Percentiles rank a stretch among this genome's conserved stretches.
Conservation (phyloP, 2,329 filamentous ascomycete genomes). For the Gnomoniopsis sp. region DNA sequence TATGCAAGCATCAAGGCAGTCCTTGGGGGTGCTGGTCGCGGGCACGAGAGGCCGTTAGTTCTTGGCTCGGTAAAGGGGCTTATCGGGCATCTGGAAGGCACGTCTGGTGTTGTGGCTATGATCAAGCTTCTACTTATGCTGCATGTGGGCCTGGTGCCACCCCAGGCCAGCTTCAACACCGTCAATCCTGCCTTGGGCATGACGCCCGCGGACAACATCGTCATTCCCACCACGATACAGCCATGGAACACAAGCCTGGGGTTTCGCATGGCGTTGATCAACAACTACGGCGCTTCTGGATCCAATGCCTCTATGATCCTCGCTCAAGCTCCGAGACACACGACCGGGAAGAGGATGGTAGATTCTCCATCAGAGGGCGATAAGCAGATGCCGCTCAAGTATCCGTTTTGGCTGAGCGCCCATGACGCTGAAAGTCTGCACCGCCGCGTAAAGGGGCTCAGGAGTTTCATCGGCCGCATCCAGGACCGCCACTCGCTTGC, state of each 20-base stretch:
- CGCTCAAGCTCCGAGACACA: neutral
- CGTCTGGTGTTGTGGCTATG: constrained; percentile 16
- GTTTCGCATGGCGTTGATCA: constrained; percentile 25
- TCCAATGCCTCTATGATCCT: constrained; percentile 27
- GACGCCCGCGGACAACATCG: constrained; percentile 23
- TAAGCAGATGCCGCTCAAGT: neutral
- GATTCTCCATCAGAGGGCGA: neutral
- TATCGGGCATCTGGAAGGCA: constrained; percentile 4
- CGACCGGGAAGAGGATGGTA: neutral
- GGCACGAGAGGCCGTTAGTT: neutral
- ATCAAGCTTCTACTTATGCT: constrained; percentile 32
- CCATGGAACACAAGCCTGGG: constrained; percentile 20
- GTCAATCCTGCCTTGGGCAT: constrained; percentile 16
- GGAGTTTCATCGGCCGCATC: neutral
- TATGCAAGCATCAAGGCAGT: constrained; percentile 29
- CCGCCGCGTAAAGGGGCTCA: neutral
- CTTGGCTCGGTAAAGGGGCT: constrained; percentile 9
- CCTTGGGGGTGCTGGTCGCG: constrained; percentile 22
- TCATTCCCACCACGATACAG: constrained; percentile 14
- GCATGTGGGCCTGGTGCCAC: constrained; percentile 24
- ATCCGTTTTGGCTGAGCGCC: constrained; percentile 3
- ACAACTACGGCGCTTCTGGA: constrained; percentile 36
- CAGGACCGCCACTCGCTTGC: neutral
- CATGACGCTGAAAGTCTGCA: neutral
- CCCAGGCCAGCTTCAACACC: constrained; percentile 30